Conservation (phyloP, 2,329 filamentous ascomycete species). For the Ceratocystis huliohia region DNA sequence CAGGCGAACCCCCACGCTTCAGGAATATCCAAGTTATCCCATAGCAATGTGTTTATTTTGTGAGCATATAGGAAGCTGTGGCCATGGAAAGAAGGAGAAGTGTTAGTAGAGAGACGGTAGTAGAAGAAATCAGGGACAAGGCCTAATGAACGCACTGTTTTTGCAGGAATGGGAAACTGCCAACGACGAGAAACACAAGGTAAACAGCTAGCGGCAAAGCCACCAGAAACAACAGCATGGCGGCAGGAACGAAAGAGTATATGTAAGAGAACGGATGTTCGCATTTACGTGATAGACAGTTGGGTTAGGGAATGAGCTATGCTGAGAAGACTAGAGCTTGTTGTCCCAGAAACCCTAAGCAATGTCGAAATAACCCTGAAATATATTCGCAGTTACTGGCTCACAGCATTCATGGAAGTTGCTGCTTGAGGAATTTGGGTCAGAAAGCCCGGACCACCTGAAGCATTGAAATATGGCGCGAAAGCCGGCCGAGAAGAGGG, state of each 20-base stretch:
- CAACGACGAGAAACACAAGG: constrained; percentile 48
- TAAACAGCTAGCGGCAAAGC: constrained; percentile 40
- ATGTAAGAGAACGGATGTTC: neutral
- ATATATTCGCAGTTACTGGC: neutral
- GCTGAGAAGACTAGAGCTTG: neutral
- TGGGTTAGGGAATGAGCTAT: neutral
- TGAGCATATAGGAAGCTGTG: constrained; percentile 71
- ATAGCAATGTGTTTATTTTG: constrained; percentile 59
- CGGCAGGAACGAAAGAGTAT: neutral
- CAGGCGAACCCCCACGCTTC: constrained; percentile 79
- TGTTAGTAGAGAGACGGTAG: neutral
- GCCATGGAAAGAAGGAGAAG: constrained; percentile 34
- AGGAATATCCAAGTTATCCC: constrained; percentile 60
- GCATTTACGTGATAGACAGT: neutral
- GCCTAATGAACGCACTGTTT: constrained; percentile 51
- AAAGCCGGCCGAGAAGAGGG: neutral
- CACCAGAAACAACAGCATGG: constrained; percentile 9
- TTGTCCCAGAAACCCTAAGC: too few relatives aligned
- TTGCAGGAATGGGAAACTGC: constrained; percentile 61
- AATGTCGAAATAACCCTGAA: too few relatives aligned
- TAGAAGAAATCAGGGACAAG: too few relatives aligned
- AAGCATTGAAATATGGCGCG: neutral
- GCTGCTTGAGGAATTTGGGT: neutral
- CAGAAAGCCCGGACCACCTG: neutral
- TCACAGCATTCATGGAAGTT: neutral